Percentiles rank a stretch among this genome's conserved stretches.
Conservation (phyloP, 225 moss, liverwort and hornwort genomes). For the Physcomitrellopsis africana region DNA sequence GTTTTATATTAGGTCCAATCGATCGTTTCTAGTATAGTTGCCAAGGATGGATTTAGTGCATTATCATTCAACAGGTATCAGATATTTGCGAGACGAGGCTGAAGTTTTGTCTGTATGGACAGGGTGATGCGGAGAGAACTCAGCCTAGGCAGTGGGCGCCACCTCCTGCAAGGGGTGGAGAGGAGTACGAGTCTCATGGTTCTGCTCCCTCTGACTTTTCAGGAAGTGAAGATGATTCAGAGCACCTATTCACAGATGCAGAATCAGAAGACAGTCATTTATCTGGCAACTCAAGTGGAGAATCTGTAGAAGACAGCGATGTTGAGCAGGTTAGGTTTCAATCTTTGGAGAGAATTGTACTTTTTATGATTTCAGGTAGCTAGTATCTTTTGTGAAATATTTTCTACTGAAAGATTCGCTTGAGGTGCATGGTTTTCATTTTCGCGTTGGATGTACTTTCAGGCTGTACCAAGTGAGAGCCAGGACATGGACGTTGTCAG, state of each 20-base stretch:
- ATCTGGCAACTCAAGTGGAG: conserved; percentile 53
- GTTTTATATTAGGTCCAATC: conserved; percentile 13
- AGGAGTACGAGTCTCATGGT: conserved; percentile 57
- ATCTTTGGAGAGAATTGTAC: conserved; percentile 20
- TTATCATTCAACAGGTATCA: neutral
- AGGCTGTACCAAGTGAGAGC: conserved; percentile 49
- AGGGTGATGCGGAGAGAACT: conserved; percentile 46
- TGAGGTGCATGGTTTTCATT: conserved; percentile 8
- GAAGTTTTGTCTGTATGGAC: conserved; percentile 35
- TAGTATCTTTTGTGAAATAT: conserved; percentile 9
- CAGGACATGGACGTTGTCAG: conserved; percentile 52
- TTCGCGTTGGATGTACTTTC: conserved; percentile 38
- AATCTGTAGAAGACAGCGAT: conserved; percentile 61
- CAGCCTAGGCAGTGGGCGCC: conserved; percentile 42
- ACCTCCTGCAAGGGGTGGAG: conserved; percentile 40
- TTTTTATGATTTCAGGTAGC: conserved; percentile 5
- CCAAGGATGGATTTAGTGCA: neutral
- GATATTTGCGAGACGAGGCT: conserved; percentile 4
- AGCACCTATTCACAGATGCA: conserved; percentile 56
- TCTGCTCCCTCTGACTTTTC: conserved; percentile 62
- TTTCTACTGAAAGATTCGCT: conserved; percentile 14
- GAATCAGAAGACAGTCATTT: conserved; percentile 57
- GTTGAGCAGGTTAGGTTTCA: conserved; percentile 59
- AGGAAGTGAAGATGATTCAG: conserved; percentile 68
- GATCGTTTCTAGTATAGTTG: conserved; percentile 19